Percentiles rank a stretch among this genome's conserved stretches.
Conservation (phyloP, 805 yeast genomes). For the Yarrowia sp. region DNA sequence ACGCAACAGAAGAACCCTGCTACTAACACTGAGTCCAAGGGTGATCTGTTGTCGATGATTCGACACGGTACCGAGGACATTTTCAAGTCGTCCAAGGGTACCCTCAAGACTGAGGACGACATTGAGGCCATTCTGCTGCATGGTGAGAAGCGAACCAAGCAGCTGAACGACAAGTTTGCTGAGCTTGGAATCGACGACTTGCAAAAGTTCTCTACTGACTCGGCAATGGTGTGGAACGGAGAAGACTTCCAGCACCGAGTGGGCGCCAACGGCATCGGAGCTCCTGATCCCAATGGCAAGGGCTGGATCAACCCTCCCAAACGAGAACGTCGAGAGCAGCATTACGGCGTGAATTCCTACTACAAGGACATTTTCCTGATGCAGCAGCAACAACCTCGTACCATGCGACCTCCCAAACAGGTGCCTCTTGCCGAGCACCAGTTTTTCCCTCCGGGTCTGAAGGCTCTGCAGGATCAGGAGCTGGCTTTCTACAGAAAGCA, state of each 20-base stretch:
- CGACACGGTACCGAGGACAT: slow-evolving; percentile 94
- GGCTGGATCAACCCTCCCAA: slow-evolving; percentile 83
- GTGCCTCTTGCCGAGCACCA: slow-evolving; percentile 85
- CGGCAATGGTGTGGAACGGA: slow-evolving; percentile 97
- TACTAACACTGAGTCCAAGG: slow-evolving; percentile 44
- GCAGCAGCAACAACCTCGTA: slow-evolving; percentile 46
- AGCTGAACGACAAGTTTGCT: slow-evolving; percentile 76
- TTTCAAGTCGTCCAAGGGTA: slow-evolving; percentile 51
- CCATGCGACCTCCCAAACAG: slow-evolving; percentile 76
- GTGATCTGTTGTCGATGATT: slow-evolving; percentile 85
- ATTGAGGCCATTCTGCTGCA: slow-evolving; percentile 76
- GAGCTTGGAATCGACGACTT: slow-evolving; percentile 88
- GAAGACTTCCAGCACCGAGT: slow-evolving; percentile 57
- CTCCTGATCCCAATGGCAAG: slow-evolving; percentile 41
- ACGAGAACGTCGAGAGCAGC: slow-evolving; percentile 48
- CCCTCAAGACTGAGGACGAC: slow-evolving; percentile 54
- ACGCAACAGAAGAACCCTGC: slow-evolving; percentile 47
- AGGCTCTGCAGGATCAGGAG: slow-evolving; percentile 77
- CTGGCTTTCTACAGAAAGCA: slow-evolving; percentile 71
- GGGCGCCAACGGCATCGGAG: slow-evolving; percentile 41
- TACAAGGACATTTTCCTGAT: slow-evolving; percentile 67
- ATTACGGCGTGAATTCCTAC: slow-evolving; percentile 84
- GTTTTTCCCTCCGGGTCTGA: slow-evolving; percentile 74
- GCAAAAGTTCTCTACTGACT: slow-evolving; percentile 85
- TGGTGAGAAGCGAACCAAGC: slow-evolving; percentile 80